Conservation (phyloP, 768 basidiomycete genomes). For the Russula brevipes region DNA sequence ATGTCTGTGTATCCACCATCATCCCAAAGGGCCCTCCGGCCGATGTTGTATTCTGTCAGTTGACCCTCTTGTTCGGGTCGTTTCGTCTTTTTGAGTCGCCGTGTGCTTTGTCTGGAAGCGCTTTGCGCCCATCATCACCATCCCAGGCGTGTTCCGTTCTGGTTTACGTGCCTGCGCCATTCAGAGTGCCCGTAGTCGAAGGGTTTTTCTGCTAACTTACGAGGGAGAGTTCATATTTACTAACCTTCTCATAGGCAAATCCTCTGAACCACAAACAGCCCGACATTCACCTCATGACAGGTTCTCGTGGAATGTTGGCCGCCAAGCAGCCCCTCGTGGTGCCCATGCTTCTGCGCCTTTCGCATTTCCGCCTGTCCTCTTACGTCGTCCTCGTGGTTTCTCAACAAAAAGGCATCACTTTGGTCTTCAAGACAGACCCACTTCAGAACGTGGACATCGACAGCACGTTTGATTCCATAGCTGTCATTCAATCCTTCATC, state of each 20-base stretch:
- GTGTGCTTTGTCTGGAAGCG: too few relatives aligned
- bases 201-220: not conserved
- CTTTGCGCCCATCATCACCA: not conserved
- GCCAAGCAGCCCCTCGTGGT: slow-evolving; percentile 94
- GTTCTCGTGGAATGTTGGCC: slow-evolving; percentile 83
- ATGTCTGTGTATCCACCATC: too few relatives aligned
- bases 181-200: not conserved
- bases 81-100: not conserved
- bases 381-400: slow-evolving; percentile 98
- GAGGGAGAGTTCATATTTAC: not conserved
- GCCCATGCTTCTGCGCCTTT: slow-evolving; percentile 95
- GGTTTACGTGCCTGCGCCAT: not conserved
- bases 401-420: slow-evolving; percentile 94
- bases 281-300: slow-evolving; percentile 81
- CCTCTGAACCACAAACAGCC: slow-evolving; percentile 90
- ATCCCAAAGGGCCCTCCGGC: not conserved
- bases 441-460: slow-evolving; percentile 97
- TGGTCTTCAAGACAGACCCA: slow-evolving; percentile 99
- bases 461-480: slow-evolving; percentile 96
- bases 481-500: slow-evolving; percentile 96
- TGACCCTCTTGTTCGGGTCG: not conserved
- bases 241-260: slow-evolving; percentile 60
- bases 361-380: slow-evolving; percentile 89
- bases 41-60: not conserved
- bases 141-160: not conserved